Base-by-base conservation (phyloP, 2,329 filamentous ascomycete genomes). In the Dactylellina haptotyla region DNA sequence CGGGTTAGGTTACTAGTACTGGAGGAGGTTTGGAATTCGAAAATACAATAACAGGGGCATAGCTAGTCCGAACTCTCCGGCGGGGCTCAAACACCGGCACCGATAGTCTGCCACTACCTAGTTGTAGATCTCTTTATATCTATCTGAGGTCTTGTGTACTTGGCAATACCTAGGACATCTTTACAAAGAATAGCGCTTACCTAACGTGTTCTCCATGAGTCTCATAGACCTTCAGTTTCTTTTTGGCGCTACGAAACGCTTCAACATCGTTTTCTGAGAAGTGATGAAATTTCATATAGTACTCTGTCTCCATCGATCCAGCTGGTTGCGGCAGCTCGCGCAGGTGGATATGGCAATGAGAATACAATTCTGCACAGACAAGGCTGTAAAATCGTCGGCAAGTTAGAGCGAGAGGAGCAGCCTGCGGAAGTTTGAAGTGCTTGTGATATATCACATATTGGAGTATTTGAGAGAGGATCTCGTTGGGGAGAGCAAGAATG, bases 341-440 rank as follows among this genome's bases (percentile, higher is more conserved):
- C 3, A 62, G 3, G 10, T 51, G 30, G 23, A 62, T 8, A 20
- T 28, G 37, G 16, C 58, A 62, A 23, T 30, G 45, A 10, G 58
- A 51, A n/a, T 62, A 62, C 5, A 62, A n/a, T 26, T 62, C 30
- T 23, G 30, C 18, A 6, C 41, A n/a, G 20, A 51, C 43, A n/a
- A 41, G 28, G 8, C 18, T 26, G 12, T 51, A 30, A 32, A 62
- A 51, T 4, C 58, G 45, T 18, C 58, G 58, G 30, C 58, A 62
- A 8, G 50, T 34, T 4, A 37, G 45, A 5, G 45, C 32, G 10
- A 62, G 9, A 30, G 5, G 45, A 20, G 18, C 30, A 2, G 45
- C 45, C 0, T 18, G 10, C 18, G 8, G 25, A n/a, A 20, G 14
- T 37, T 43, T 51, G 45, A 46, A 46, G 18, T 18, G 18, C n/a